Evolutionary conservation across 805 yeast genomes (phyloP).

Genomic region (Lipomyces mesembrius): DNA sequence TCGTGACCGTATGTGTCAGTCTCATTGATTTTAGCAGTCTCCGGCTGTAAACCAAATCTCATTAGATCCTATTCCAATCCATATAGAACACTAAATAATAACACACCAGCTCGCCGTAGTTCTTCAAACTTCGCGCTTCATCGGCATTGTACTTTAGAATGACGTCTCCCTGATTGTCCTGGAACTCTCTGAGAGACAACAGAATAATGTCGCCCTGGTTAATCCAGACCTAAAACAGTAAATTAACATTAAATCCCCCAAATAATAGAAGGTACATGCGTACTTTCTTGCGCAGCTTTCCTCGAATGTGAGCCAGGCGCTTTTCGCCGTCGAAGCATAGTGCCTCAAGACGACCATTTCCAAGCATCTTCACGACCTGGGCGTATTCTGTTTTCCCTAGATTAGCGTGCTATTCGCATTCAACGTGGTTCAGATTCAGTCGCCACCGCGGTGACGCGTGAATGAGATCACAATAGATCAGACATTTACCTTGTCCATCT

Average conservation of each 20-base stretch:
- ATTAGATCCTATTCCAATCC: not conserved
- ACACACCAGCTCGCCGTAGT: slow-evolving; percentile 77
- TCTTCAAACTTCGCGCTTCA: slow-evolving; percentile 95
- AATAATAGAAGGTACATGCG: not conserved
- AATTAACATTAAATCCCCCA: not conserved
- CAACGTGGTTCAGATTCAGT: not conserved
- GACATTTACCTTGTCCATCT: slow-evolving; percentile 70
- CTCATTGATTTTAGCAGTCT: slow-evolving; percentile 94
- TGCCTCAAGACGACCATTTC: slow-evolving; percentile 96
- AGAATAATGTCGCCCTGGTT: slow-evolving; percentile 96
- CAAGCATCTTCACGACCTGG: slow-evolving; percentile 96
- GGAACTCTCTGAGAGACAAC: slow-evolving; percentile 96
- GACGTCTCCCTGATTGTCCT: slow-evolving; percentile 97
- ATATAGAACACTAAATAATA: not conserved
- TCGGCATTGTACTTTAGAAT: slow-evolving; percentile 95
- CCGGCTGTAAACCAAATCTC: slow-evolving; percentile 59
- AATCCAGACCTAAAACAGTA: slow-evolving; percentile 71
- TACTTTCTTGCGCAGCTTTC: slow-evolving; percentile 98
- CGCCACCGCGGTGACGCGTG: not conserved
- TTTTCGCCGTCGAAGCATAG: slow-evolving; percentile 90
- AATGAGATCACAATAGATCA: not conserved
- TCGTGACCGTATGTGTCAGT: slow-evolving; percentile 96
- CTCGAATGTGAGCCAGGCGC: slow-evolving; percentile 98
- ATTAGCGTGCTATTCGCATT: slow-evolving; percentile 1
- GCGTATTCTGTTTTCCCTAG: slow-evolving; percentile 70